Evolutionary conservation across 2,329 filamentous ascomycete species (phyloP).

Genomic region (Byssothecium circinans): DNA sequence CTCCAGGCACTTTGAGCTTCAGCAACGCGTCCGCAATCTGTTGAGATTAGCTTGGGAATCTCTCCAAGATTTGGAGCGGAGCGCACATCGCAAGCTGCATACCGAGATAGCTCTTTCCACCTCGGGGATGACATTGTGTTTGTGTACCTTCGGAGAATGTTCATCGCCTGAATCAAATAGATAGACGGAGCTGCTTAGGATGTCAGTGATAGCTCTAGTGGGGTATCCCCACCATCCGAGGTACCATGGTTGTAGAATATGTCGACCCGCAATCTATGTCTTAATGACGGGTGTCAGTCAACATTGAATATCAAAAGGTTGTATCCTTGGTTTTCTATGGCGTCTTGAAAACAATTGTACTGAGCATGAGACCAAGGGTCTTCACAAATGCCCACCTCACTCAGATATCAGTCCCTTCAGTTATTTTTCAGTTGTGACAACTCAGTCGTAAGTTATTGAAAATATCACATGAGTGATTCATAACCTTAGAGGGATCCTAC

Average conservation of each 20-base stretch:
- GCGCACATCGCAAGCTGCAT: slow-evolving; percentile 40
- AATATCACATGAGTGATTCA: too few species aligned
- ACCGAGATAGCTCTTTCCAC: slow-evolving; percentile 36
- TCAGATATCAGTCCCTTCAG: too few species aligned
- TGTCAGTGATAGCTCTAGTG: slow-evolving; percentile 2
- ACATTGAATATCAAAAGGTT: too few species aligned
- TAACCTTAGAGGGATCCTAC: too few species aligned
- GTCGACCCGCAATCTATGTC: too few species aligned
- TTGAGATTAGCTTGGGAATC: slow-evolving; percentile 15
- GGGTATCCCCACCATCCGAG: slow-evolving; percentile 24
- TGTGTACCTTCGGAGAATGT: slow-evolving; percentile 2
- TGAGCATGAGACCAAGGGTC: too few species aligned
- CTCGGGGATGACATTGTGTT: slow-evolving; percentile 26
- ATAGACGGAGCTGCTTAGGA: background rate
- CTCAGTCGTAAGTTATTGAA: too few species aligned
- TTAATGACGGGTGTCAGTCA: too few species aligned
- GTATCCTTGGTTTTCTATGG: too few species aligned
- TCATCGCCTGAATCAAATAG: background rate
- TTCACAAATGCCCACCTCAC: too few species aligned
- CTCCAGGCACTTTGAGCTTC: slow-evolving; percentile 66
- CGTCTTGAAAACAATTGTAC: too few species aligned
- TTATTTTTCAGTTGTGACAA: too few species aligned
- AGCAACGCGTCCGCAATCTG: slow-evolving; percentile 67
- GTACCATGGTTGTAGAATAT: background rate
- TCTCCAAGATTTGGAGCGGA: background rate